phyloP scores from a whole-genome alignment of 140 eudicot species.

The Oenanthe javanica region DNA sequence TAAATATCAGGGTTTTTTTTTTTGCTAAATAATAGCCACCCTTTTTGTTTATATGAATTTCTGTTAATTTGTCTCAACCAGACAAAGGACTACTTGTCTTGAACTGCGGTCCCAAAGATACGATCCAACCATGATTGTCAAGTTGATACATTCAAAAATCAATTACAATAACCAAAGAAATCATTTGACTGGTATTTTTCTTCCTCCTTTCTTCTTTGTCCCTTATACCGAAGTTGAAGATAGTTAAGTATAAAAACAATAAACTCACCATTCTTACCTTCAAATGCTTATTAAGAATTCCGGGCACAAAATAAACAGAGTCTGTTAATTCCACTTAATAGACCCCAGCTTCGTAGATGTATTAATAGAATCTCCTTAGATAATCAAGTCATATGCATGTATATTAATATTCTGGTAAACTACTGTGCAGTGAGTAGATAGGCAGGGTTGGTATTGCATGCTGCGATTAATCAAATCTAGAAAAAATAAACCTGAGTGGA shows the following conservation, averaged over 20 bases:
- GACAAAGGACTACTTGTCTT: not conserved
- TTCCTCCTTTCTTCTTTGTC: not conserved
- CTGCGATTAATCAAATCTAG: not conserved
- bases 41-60: too few relatives aligned
- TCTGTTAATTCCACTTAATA: not conserved
- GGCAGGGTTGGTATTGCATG: not conserved
- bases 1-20: not conserved
- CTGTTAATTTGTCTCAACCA: not conserved
- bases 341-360: not conserved
- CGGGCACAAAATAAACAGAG: not conserved
- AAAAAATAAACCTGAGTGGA: slow-evolving; percentile 63
- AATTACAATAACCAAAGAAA: not conserved
- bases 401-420: not conserved
- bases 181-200: not conserved
- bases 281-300: not conserved
- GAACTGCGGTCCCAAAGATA: too few relatives aligned
- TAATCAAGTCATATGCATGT: not conserved
- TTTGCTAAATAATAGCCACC: too few relatives aligned
- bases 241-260: not conserved
- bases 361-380: not conserved
- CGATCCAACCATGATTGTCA: not conserved
- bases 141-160: not conserved
- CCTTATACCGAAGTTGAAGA: not conserved
- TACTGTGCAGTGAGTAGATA: not conserved
- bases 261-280: not conserved